Conservation (phyloP, 768 basidiomycete genomes). For the Mycena galopus region DNA sequence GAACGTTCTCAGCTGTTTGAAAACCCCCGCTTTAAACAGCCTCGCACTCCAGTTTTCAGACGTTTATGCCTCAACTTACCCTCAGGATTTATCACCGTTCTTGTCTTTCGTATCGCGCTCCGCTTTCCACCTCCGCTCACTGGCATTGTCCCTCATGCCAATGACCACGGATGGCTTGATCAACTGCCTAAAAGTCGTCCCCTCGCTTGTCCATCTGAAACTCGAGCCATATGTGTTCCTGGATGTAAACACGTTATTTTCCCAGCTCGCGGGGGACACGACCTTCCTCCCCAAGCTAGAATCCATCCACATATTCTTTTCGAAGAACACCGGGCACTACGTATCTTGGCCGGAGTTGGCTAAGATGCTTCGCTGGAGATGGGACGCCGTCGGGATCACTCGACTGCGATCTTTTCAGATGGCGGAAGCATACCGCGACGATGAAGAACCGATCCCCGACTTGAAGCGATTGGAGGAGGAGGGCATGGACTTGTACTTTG, state of each 20-base stretch:
- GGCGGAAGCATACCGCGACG: too few relatives aligned
- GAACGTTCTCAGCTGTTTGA: neutral
- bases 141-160: neutral
- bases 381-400: neutral
- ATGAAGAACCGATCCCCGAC: neutral
- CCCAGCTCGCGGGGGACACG: neutral
- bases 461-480: neutral
- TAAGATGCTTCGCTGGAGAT: constrained; percentile 5
- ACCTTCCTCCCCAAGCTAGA: constrained; percentile 15
- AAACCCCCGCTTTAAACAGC: neutral
- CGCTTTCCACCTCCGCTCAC: neutral
- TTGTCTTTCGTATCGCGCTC: constrained; percentile 3
- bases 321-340: neutral
- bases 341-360: neutral
- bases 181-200: neutral
- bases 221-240: neutral
- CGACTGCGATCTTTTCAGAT: constrained; percentile 11
- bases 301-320: neutral
- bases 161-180: neutral
- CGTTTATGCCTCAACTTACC: too few relatives aligned
- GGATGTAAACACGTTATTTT: neutral
- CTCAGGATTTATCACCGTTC: neutral
- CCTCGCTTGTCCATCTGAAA: neutral
- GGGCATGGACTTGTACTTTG: neutral
- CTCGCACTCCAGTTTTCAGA: neutral